phyloP scores from a whole-genome alignment of 2,329 filamentous ascomycete genomes.

The Neopestalotiopsis clavispora region DNA sequence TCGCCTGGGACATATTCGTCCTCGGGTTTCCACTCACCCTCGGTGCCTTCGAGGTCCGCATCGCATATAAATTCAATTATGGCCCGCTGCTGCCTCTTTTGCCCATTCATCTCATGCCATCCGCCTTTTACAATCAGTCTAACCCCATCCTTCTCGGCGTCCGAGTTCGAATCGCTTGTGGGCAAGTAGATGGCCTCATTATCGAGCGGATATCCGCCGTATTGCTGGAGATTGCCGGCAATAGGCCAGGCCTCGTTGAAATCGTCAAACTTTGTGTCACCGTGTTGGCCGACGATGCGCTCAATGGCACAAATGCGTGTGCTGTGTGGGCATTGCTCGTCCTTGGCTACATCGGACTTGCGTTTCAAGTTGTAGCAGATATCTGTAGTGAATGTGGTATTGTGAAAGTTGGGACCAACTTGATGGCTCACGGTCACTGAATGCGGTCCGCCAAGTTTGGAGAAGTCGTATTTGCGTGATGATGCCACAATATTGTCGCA shows the following conservation, averaged over 20 bases:
- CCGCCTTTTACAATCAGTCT: constrained; percentile 71
- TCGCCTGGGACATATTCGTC: constrained; percentile 53
- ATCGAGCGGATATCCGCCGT: constrained; percentile 65
- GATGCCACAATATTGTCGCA: constrained; percentile 68
- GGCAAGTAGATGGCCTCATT: constrained; percentile 70
- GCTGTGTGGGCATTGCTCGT: constrained; percentile 69
- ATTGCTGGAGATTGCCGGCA: constrained; percentile 69
- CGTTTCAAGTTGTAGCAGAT: constrained; percentile 72
- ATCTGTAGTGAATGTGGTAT: constrained; percentile 83
- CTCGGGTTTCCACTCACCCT: constrained; percentile 66
- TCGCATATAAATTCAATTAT: constrained; percentile 89
- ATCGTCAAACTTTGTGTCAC: constrained; percentile 51
- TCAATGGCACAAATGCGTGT: constrained; percentile 82
- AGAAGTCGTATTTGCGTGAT: constrained; percentile 67
- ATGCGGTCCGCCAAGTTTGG: constrained; percentile 68
- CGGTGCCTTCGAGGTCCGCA: constrained; percentile 70
- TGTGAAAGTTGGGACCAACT: constrained; percentile 59
- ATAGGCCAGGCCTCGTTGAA: constrained; percentile 69
- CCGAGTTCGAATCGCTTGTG: constrained; percentile 64
- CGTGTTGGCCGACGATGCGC: constrained; percentile 52
- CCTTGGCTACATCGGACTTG: constrained; percentile 57
- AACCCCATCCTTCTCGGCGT: constrained; percentile 74
- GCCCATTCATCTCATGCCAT: constrained; percentile 55
- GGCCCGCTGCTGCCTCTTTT: constrained; percentile 69
- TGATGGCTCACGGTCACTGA: constrained; percentile 66